phyloP scores from a whole-genome alignment of 345 rosid genomes.

The Eucalyptus curtisii region DNA sequence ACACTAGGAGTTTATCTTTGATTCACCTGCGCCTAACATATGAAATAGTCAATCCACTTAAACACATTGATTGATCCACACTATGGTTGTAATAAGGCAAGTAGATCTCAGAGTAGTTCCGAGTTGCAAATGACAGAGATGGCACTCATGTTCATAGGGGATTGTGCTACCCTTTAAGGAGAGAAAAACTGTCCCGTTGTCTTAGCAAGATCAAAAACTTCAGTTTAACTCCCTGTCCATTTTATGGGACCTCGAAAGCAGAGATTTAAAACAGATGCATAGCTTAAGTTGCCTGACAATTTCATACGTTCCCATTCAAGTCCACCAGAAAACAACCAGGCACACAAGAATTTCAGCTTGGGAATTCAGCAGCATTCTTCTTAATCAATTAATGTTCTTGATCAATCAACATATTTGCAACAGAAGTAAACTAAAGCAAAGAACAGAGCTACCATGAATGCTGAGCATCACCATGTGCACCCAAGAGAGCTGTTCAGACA shows the following conservation, averaged over 20 bases:
- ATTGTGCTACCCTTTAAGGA: neutral
- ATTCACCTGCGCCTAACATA: neutral
- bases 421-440: neutral
- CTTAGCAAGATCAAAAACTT: neutral
- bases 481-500: neutral
- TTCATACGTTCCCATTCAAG: neutral
- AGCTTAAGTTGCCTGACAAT: neutral
- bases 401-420: neutral
- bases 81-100: neutral
- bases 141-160: neutral
- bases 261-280: neutral
- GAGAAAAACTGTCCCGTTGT: neutral
- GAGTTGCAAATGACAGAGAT: neutral
- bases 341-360: neutral
- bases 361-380: neutral
- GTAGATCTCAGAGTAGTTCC: neutral
- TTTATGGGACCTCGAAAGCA: neutral
- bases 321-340: neutral
- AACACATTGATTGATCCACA: neutral
- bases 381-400: neutral
- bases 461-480: neutral
- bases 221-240: neutral
- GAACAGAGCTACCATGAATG: neutral
- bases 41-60: neutral
- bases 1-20: neutral